A percentile compares a stretch with the other conserved stretches of the same genome.
These are phyloP conservation scores for Leccinum ochraceum DNA, from an alignment of 768 basidiomycete species.

Conservation along the genomic window DNA sequence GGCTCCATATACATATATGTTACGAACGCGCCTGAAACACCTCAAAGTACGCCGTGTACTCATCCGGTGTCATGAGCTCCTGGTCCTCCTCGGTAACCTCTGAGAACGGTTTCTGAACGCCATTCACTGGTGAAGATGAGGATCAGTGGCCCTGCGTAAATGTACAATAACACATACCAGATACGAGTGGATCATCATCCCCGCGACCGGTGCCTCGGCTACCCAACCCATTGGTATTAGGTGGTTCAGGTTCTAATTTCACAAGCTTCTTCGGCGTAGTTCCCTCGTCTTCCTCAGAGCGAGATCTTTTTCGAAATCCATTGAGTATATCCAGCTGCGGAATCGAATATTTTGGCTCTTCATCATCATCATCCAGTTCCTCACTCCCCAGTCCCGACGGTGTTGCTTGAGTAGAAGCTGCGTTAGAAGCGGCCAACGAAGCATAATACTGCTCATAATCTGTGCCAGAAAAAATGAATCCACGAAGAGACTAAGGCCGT, in stretches of 20 bases:
- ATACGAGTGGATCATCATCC: slow-evolving; percentile 62
- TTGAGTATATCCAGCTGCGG: slow-evolving; percentile 71
- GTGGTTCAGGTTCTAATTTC: slow-evolving; percentile 41
- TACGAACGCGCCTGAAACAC: slow-evolving; percentile 52
- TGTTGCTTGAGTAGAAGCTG: slow-evolving; percentile 60
- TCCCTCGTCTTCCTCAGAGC: slow-evolving; percentile 63
- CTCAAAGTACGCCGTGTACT: slow-evolving; percentile 82
- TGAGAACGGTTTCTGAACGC: slow-evolving; percentile 69
- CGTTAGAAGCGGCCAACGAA: slow-evolving; percentile 63
- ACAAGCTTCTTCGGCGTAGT: slow-evolving; percentile 38
- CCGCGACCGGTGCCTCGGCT: neutral
- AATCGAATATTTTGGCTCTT: slow-evolving; percentile 66
- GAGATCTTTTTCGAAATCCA: slow-evolving; percentile 72
- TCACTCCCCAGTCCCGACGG: slow-evolving; percentile 56
- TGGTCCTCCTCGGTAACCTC: slow-evolving; percentile 91
- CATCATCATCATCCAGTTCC: slow-evolving; percentile 69
- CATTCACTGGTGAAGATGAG: slow-evolving; percentile 57
- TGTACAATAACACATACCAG: slow-evolving; percentile 46
- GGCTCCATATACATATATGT: neutral
- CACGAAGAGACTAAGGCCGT: neutral
- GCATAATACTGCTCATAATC: slow-evolving; percentile 87
- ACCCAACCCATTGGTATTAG: slow-evolving; percentile 20
- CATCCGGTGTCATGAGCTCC: slow-evolving; percentile 90
- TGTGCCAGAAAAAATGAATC: slow-evolving; percentile 26
- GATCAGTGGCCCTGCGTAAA: neutral